These are phyloP conservation scores for Ophiostoma pallidulum DNA, from an alignment of 2,329 filamentous ascomycete species.

Conservation along the genomic window DNA sequence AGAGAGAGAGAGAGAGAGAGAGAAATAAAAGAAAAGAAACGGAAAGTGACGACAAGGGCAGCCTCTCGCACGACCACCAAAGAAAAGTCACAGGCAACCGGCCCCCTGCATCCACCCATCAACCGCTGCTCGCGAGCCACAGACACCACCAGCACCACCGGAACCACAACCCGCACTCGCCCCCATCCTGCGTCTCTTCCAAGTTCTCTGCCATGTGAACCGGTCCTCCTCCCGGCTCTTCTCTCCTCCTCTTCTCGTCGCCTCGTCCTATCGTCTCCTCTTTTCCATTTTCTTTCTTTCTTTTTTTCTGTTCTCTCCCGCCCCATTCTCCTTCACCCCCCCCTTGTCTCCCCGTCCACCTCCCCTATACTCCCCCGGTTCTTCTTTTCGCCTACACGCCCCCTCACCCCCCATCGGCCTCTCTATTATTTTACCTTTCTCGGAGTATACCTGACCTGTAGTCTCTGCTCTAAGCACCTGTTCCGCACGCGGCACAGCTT, in stretches of 20 bases:
- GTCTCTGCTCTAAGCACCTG: slow-evolving; percentile 2
- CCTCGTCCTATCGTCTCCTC: too few relatives aligned
- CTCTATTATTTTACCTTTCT: neutral
- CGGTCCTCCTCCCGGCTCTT: too few relatives aligned
- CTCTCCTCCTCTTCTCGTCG: too few relatives aligned
- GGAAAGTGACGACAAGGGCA: too few relatives aligned
- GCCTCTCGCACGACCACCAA: too few relatives aligned
- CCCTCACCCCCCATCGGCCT: slow-evolving; percentile 3
- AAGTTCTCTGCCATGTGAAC: too few relatives aligned
- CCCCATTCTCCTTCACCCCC: neutral
- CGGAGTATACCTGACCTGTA: neutral
- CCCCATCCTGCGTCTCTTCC: neutral
- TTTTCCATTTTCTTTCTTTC: neutral
- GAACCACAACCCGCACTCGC: neutral
- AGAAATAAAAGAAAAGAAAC: neutral
- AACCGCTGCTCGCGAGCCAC: neutral
- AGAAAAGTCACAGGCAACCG: neutral
- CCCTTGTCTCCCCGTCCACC: neutral
- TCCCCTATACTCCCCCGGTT: neutral
- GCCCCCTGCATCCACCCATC: neutral
- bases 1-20: too few relatives aligned
- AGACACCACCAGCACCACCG: neutral
- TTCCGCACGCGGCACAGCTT: slow-evolving; percentile 7
- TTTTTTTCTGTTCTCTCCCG: neutral
- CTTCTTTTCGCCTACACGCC: neutral